Evolutionary conservation across 345 rosid genomes (phyloP), one percentile per base, ranked within the genome.

Genomic region (Lepidium sativum): DNA sequence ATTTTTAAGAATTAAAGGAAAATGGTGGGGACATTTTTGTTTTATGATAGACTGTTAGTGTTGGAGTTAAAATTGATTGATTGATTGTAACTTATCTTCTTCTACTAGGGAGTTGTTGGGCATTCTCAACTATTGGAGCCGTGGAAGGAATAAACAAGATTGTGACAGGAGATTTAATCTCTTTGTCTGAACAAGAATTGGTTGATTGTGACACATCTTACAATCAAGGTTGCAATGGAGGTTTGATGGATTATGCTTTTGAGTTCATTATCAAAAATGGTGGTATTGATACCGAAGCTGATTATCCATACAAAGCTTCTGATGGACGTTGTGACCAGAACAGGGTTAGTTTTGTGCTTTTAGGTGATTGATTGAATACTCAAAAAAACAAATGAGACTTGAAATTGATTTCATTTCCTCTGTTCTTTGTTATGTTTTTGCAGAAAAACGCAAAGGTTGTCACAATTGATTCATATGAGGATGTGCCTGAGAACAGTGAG

Each of bases 71-170:
- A 50, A 23, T 23, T 23, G 40, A 50, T 40, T 59, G 9, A 15
- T 8, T 63, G 44, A 49, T 47, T 4, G 14, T 39, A 57, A 63
- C 12, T 39, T 49, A 60, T 59, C 51, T 54, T 27, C 13, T 60
- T 44, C 0, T 65, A 0, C 16, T 38, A 89, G 99, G 99, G 86
- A 86, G 96, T 57, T 94, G 99, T 82, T 94, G 99, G 99, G 99
- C 99, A 0, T 94, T 94, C 66, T 86, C 99, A 23, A 73, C 97
- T 0, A 71, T 94, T 49, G 95, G 91, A 18, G 87, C 96, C 0
- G 97, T 94, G 74, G 99, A 94, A 69, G 99, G 99, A 25, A 78
- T 94, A 34, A 94, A 88, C 85, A 70, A 88, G 80, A 83, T 94
- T 6, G 87, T 82, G 40, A 94, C 97, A 0, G 96, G 97, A 6